A percentile compares a stretch with the other conserved stretches of the same genome.
phyloP scores from a whole-genome alignment of 768 basidiomycete genomes.

The Tricholoma hemisulphureum region DNA sequence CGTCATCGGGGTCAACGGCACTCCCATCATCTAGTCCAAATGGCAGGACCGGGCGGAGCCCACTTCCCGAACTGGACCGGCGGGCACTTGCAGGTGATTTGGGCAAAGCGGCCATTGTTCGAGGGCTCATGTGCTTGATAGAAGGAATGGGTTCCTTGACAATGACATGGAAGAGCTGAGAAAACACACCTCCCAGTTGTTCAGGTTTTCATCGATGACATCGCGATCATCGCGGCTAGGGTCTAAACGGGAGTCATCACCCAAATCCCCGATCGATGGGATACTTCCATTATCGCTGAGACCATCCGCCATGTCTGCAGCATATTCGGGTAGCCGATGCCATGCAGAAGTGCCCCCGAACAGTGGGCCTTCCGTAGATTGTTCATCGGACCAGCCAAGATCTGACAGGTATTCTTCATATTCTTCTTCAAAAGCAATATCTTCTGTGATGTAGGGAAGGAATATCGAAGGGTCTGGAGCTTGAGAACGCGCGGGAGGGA shows the following conservation, averaged over 20 bases:
- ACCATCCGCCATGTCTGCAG: conserved; percentile 76
- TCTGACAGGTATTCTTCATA: conserved; percentile 96
- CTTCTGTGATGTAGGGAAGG: conserved; percentile 89
- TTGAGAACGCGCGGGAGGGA: conserved; percentile 89
- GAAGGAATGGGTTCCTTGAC: conserved; percentile 6
- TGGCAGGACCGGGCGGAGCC: conserved; percentile 77
- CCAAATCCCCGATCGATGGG: conserved; percentile 83
- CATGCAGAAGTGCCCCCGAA: conserved; percentile 63
- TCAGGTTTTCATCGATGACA: conserved; percentile 74
- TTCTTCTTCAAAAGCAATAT: conserved; percentile 93
- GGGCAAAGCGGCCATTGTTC: conserved; percentile 89
- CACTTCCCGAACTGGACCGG: conserved; percentile 79
- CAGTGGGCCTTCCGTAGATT: conserved; percentile 41
- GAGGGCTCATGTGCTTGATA: conserved; percentile 91
- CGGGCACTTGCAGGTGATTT: conserved; percentile 85
- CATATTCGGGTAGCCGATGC: conserved; percentile 78
- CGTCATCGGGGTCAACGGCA: conserved; percentile 68
- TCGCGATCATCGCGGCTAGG: conserved; percentile 61
- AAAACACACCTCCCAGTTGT: conserved; percentile 88
- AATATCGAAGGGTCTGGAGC: conserved; percentile 82
- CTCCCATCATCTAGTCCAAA: conserved; percentile 75
- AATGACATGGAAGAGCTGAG: conserved; percentile 1
- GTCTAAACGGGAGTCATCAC: conserved; percentile 72
- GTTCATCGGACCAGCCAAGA: conserved; percentile 69
- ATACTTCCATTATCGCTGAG: conserved; percentile 96